Percentiles rank a stretch among this genome's conserved stretches.
Conservation (phyloP, 208 protist species). For the Crithidia sp. region DNA sequence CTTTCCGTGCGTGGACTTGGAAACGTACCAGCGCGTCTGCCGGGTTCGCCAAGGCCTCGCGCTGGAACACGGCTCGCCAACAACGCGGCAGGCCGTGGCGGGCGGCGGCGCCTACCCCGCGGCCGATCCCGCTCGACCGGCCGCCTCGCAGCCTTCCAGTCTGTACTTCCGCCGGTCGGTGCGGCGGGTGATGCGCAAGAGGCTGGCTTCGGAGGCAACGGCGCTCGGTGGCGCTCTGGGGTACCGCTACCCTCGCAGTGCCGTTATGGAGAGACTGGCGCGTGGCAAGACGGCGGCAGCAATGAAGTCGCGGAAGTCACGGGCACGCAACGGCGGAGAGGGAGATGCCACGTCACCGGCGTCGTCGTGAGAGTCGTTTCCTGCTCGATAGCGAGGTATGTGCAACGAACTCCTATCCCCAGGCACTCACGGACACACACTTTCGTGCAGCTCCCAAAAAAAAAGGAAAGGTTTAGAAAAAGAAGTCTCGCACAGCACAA, state of each 20-base stretch:
- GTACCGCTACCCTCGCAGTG: slow-evolving; percentile 19
- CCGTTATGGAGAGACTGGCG: slow-evolving; percentile 6
- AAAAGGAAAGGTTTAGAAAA: too few species aligned
- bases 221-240: slow-evolving; percentile 22
- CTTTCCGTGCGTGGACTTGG: slow-evolving; percentile 18
- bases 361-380: too few species aligned
- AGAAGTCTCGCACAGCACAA: too few species aligned
- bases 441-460: too few species aligned
- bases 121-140: background rate
- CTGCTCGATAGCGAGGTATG: too few species aligned
- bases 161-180: slow-evolving; percentile 33
- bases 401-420: too few species aligned
- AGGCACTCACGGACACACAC: too few species aligned
- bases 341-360: too few species aligned
- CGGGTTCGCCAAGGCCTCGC: slow-evolving; percentile 27
- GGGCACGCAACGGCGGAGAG: too few species aligned
- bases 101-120: background rate
- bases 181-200: slow-evolving; percentile 14
- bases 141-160: slow-evolving; percentile 14
- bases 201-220: slow-evolving; percentile 25
- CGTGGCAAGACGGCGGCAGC: background rate
- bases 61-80: slow-evolving; percentile 18
- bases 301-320: background rate
- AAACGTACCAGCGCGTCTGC: slow-evolving; percentile 30
- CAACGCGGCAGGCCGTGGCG: background rate